phyloP scores from a whole-genome alignment of 345 rosid species.

The Sisymbrium altissimum region DNA sequence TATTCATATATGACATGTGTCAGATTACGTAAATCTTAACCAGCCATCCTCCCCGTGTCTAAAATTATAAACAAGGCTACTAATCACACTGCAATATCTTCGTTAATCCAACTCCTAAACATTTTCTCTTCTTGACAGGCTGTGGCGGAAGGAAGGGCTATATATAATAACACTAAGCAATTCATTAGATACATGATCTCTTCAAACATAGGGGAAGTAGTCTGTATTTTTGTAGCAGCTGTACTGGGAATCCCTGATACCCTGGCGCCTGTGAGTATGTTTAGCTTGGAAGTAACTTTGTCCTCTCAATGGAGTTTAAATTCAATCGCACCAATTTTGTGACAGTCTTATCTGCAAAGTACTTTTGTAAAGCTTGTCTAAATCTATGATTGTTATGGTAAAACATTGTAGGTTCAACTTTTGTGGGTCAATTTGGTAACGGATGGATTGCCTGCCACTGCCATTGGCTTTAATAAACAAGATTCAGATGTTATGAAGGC shows the following conservation, averaged over 20 bases:
- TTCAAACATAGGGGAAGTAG: slow-evolving; percentile 98
- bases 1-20: not conserved
- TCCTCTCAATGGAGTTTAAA: not conserved
- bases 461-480: slow-evolving; percentile 97
- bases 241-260: slow-evolving; percentile 98
- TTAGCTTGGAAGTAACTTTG: not conserved
- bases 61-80: not conserved
- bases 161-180: slow-evolving; percentile 97
- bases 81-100: slow-evolving; percentile 14
- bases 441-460: slow-evolving; percentile 99
- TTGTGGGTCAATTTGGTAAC: slow-evolving; percentile 99
- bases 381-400: not conserved
- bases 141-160: slow-evolving; percentile 99
- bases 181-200: slow-evolving; percentile 99
- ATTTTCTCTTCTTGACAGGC: slow-evolving; percentile 55
- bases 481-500: slow-evolving; percentile 96
- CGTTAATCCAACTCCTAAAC: slow-evolving; percentile 18
- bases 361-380: not conserved
- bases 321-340: not conserved
- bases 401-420: slow-evolving; percentile 77
- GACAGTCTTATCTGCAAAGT: slow-evolving; percentile 8
- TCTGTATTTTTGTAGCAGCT: slow-evolving; percentile 99
- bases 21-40: not conserved
- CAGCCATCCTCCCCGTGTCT: not conserved
- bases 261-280: slow-evolving; percentile 89